phyloP scores from a whole-genome alignment of 2,329 filamentous ascomycete species.

The Fusarium annulatum region DNA sequence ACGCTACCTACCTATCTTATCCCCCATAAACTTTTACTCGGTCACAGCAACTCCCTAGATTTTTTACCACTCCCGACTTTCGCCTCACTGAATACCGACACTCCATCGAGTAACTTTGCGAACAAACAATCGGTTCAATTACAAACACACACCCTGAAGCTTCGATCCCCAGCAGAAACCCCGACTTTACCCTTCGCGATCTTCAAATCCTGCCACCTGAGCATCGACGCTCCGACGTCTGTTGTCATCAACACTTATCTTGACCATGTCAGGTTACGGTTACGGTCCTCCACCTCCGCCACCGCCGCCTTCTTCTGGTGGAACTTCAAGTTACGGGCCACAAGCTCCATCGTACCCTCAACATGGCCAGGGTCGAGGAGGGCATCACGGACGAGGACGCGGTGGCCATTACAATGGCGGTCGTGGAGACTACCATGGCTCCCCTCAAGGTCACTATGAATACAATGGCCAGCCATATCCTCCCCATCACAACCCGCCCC shows the following conservation, averaged over 20 bases:
- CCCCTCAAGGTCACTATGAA: conserved; percentile 54
- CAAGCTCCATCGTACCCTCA: conserved; percentile 54
- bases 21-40: neutral
- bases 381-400: conserved; percentile 53
- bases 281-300: conserved; percentile 66
- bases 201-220: neutral
- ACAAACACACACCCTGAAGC: neutral
- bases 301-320: conserved; percentile 50
- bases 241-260: neutral
- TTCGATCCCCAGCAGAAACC: too few relatives aligned
- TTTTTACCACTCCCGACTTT: conserved; percentile 1
- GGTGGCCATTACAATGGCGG: conserved; percentile 53
- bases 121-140: neutral
- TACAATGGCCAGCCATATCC: conserved; percentile 56
- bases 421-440: conserved; percentile 55
- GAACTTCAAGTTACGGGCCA: conserved; percentile 53
- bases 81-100: neutral
- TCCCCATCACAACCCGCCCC: conserved; percentile 46
- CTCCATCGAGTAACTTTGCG: neutral
- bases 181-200: neutral
- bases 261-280: conserved; percentile 61
- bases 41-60: neutral
- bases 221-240: neutral
- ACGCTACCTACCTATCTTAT: neutral
- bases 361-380: conserved; percentile 52